Evolutionary conservation across 2,329 filamentous ascomycete genomes (phyloP), one percentile per base, ranked within the genome.

Genomic region (Epichloe amarillans): DNA sequence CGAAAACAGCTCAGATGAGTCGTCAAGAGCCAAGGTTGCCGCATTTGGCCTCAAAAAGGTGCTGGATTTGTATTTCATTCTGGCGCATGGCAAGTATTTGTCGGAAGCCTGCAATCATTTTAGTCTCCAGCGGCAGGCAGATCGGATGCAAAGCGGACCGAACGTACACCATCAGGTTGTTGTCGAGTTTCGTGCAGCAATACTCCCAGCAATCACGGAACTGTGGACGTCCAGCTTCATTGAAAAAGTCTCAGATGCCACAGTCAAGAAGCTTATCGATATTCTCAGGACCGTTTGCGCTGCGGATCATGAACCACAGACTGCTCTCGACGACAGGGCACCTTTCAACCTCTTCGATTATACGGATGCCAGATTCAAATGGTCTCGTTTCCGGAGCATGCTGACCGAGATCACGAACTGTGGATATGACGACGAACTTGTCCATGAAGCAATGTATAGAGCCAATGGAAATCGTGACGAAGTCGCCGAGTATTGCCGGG

Each of bases 181-280:
- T 14, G 82, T 97, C 5, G 91, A 97, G 64, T 69, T 97, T 41
- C 84, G 93, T 41, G 81, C 86, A 68, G 80, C 83, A 26, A 80
- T 96, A 26, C 70, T 96, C 14, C 87, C 89, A 0, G 79, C 84
- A 44, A 77, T 93, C 40, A 77, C 79, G 51, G 77, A 83, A 45
- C 77, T 97, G 30, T 98, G 93, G 94, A 82, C 88, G 57, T 94
- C 89, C 1, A 73, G 81, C 26, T 79, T 95, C 46, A 80, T 93
- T 17, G 88, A 95, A 58, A 90, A 88, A 59, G 80, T 88, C 1
- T 82, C 86, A 3, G 83, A 82, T 23, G 76, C 82, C 21, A 85
- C 90, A 41, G 80, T 93, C 17, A 86, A 87, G 58, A 84, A 82
- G 50, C 72, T 95, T 14, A 80, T 97, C 53, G 86, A 89, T 35